Evolutionary conservation across 345 rosid species (phyloP), one percentile per base, ranked within the genome.

Genomic region (Alliaria petiolata): DNA sequence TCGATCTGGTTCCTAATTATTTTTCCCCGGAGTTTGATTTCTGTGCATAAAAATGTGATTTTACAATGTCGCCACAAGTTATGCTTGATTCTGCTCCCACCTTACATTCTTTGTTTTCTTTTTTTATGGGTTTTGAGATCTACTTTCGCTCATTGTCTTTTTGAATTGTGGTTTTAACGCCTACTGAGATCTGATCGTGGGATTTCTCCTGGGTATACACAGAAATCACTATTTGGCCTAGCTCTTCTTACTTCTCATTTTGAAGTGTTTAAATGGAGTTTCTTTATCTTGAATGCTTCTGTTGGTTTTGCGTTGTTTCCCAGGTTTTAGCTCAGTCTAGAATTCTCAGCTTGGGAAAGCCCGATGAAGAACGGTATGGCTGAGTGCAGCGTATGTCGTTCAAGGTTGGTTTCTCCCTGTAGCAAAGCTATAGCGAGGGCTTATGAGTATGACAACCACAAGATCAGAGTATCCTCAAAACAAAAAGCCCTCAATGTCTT

Each of bases 361-460:
- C 51, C 30, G 40, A 92, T 85, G 92, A 84, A 84, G 85, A 86
- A 85, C 82, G 89, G 84, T 72, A 81, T 86, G 91, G 72, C 86
- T 77, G 96, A 90, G 78, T 90, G 98, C 85, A 88, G 92, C 8
- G 90, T 81, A 15, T 90, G 98, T 79, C 96, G 80, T 78, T 90
- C 97, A 1, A 93, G 81, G 76, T 81, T 93, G 87, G 79, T 82
- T 79, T 80, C 92, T 57, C 90, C 98, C 1, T 71, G 70, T 71
- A 38, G 82, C 79, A 86, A 67, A 81, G 70, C 90, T 22, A 62
- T 89, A 35, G 72, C 93, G 1, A 85, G 84, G 82, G 98, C 98
- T 62, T 91, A 91, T 79, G 98, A 87, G 59, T 91, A 91, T 79
- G 98, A 87, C 28, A 78, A 75, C 16, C 85, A 82, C 59, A 90